Conservation (phyloP, 1,284 basidiomycete genomes). For the Erythrobasidium hasegawianum region DNA sequence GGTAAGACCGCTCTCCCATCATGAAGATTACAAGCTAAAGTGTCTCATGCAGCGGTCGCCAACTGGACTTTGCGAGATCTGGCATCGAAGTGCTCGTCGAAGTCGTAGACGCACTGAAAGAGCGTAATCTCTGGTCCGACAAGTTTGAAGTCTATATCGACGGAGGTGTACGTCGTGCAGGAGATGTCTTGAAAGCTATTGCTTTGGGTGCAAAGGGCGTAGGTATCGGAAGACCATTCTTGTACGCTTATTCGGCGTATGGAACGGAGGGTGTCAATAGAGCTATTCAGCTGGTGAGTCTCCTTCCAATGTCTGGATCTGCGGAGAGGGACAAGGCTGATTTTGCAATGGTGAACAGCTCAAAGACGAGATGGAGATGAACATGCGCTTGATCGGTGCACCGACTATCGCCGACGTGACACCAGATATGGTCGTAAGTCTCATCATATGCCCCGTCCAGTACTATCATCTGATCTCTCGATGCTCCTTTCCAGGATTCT, state of each 20-base stretch:
- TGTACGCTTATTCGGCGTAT: conserved; percentile 67
- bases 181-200: conserved; percentile 81
- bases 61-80: conserved; percentile 85
- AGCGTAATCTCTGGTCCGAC: conserved; percentile 57
- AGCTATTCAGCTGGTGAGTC: conserved; percentile 38
- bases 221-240: conserved; percentile 58
- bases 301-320: conserved; percentile 10
- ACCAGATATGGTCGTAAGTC: conserved; percentile 67
- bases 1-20: conserved; percentile 47
- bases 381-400: conserved; percentile 78
- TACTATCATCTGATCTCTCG: no score
- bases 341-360: conserved; percentile 23
- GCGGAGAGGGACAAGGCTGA: not conserved
- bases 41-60: conserved; percentile 58
- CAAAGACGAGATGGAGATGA: conserved; percentile 83
- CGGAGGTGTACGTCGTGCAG: conserved; percentile 84
- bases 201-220: conserved; percentile 83
- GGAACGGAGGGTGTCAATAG: conserved; percentile 61
- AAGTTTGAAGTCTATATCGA: conserved; percentile 87
- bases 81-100: conserved; percentile 86
- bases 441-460: no score
- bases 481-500: conserved; percentile 56
- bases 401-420: conserved; percentile 70
- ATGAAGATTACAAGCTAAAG: not conserved
- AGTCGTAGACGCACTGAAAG: conserved; percentile 70